Percentiles rank a stretch among this genome's conserved stretches.
Evolutionary conservation across 768 basidiomycete species (phyloP).

Genomic region (Agrocybe praecox): DNA sequence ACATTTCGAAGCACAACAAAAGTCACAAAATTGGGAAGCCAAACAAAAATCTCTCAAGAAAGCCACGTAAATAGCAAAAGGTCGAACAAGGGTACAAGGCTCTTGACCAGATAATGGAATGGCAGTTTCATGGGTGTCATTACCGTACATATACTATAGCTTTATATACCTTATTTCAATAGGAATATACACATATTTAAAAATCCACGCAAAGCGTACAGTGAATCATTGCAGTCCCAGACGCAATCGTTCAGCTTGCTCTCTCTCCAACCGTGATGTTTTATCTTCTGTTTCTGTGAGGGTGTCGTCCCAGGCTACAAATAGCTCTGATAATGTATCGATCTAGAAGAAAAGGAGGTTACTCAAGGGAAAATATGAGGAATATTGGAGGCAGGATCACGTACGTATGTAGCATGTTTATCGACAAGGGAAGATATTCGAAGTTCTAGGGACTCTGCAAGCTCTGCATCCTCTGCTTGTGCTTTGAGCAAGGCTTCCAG

Average conservation of each 20-base stretch:
- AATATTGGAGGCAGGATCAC: slow-evolving; percentile 18
- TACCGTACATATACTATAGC: too few species aligned
- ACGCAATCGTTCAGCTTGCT: slow-evolving; percentile 57
- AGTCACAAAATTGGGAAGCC: not conserved
- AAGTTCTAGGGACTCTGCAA: slow-evolving; percentile 63
- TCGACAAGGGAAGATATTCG: slow-evolving; percentile 69
- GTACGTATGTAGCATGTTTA: slow-evolving; percentile 69
- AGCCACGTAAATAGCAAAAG: not conserved
- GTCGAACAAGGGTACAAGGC: too few species aligned
- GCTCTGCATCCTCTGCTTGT: slow-evolving; percentile 59
- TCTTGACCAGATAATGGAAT: too few species aligned
- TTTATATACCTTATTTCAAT: not conserved
- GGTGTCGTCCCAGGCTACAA: slow-evolving; percentile 84
- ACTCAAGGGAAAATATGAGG: not conserved
- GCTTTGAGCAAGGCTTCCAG: slow-evolving; percentile 57
- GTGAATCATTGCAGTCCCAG: slow-evolving; percentile 55
- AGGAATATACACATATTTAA: not conserved
- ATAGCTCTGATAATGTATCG: slow-evolving; percentile 80
- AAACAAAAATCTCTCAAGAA: slow-evolving; percentile 8
- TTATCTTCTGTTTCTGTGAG: slow-evolving; percentile 68
- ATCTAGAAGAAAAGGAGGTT: slow-evolving; percentile 46
- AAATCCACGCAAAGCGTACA: not conserved
- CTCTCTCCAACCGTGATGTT: slow-evolving; percentile 57
- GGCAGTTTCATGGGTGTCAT: too few species aligned
- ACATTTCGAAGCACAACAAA: slow-evolving; percentile 50